Evolutionary conservation across 441 rosid species (phyloP).

Genomic region (Adansonia grandidieri): DNA sequence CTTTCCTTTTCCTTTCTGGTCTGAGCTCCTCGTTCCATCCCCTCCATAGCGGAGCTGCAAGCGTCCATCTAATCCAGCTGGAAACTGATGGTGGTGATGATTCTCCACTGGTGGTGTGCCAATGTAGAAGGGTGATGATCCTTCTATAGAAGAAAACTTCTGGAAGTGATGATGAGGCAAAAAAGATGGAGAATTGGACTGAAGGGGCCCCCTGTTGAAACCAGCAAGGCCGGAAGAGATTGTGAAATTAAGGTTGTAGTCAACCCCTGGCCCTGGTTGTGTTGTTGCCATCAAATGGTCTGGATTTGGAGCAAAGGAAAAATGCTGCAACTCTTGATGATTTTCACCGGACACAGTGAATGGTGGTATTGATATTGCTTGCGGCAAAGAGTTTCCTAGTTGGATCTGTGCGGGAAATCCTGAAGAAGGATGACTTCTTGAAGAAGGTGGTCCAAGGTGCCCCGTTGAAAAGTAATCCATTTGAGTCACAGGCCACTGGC

Average conservation of each 20-base stretch:
- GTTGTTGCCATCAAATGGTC: slow-evolving; percentile 60
- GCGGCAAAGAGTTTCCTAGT: slow-evolving; percentile 49
- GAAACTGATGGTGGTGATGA: slow-evolving; percentile 40
- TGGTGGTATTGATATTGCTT: slow-evolving; percentile 48
- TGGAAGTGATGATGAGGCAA: too few relatives aligned
- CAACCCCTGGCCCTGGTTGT: slow-evolving; percentile 43
- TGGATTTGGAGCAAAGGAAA: slow-evolving; percentile 74
- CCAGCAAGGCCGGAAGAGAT: slow-evolving; percentile 86
- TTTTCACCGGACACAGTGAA: slow-evolving; percentile 49
- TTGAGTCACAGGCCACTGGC: slow-evolving; percentile 53
- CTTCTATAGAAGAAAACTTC: too few relatives aligned
- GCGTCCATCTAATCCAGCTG: slow-evolving; percentile 59
- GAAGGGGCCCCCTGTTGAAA: slow-evolving; percentile 99
- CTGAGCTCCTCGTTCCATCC: slow-evolving; percentile 66
- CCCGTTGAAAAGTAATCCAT: slow-evolving; percentile 76
- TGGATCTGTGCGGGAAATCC: slow-evolving; percentile 67
- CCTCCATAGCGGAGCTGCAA: slow-evolving; percentile 74
- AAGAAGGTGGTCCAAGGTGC: slow-evolving; percentile 51
- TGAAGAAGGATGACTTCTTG: slow-evolving; percentile 41
- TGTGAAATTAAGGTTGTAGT: slow-evolving; percentile 65
- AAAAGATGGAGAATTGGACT: slow-evolving; percentile 80
- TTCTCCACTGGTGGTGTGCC: too few relatives aligned
- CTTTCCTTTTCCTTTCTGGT: slow-evolving; percentile 84
- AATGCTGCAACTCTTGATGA: slow-evolving; percentile 66
- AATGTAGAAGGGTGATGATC: too few relatives aligned